These are phyloP conservation scores for Colletotrichum musicola DNA, from an alignment of 2,329 filamentous ascomycete genomes.

Conservation along the genomic window DNA sequence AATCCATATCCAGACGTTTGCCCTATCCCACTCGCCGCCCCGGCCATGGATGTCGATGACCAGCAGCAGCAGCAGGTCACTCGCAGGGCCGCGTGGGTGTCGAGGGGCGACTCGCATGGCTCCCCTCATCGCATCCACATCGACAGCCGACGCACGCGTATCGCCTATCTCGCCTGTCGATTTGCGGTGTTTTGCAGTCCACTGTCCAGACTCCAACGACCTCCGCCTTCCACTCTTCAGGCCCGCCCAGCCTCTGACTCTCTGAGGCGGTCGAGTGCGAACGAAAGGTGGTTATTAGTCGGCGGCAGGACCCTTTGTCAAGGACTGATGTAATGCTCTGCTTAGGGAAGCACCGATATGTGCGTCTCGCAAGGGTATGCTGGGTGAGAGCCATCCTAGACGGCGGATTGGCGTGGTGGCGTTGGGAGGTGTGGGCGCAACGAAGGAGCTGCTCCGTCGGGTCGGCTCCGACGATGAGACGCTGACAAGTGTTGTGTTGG, in stretches of 20 bases:
- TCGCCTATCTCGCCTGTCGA: no score
- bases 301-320: slow-evolving; percentile 18
- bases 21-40: background rate
- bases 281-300: slow-evolving; percentile 16
- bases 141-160: background rate
- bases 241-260: background rate
- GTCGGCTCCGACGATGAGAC: slow-evolving; percentile 32
- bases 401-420: slow-evolving; percentile 1
- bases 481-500: slow-evolving; percentile 18
- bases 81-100: slow-evolving; percentile 14
- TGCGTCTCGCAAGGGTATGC: slow-evolving; percentile 30
- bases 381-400: background rate
- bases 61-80: slow-evolving; percentile 32
- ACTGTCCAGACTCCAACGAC: background rate
- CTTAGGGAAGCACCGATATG: background rate
- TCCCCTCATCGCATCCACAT: slow-evolving; percentile 14
- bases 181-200: background rate
- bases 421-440: slow-evolving; percentile 23
- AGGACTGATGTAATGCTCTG: slow-evolving; percentile 19
- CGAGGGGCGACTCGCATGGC: slow-evolving; percentile 16
- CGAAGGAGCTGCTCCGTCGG: slow-evolving; percentile 12
- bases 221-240: background rate
- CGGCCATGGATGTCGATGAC: slow-evolving; percentile 15
- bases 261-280: background rate
- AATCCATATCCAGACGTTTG: slow-evolving; percentile 6